phyloP scores from a whole-genome alignment of 1,139 yeast genomes.

The Kodamaea derodonti region DNA sequence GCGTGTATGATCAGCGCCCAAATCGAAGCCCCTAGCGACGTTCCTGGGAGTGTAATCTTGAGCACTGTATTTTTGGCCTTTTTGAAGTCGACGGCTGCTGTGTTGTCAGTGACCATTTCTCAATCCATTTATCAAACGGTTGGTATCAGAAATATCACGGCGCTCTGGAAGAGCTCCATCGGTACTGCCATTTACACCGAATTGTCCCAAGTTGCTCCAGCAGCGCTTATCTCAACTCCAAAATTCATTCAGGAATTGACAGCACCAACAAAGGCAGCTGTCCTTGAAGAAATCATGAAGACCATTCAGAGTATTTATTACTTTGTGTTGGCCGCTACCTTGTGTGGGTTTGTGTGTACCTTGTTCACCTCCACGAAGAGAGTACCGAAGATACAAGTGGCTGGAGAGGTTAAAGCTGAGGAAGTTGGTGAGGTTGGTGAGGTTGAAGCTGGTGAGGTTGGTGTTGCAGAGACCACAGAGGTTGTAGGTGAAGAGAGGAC shows the following conservation, averaged over 20 bases:
- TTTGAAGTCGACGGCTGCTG: conserved; percentile 28
- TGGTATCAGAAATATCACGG: conserved; percentile 8
- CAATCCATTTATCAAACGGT: conserved; percentile 29
- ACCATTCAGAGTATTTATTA: conserved; percentile 39
- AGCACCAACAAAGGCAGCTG: conserved; percentile 14
- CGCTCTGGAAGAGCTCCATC: conserved; percentile 11
- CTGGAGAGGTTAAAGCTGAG: background rate
- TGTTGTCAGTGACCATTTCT: conserved; percentile 19
- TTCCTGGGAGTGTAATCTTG: conserved; percentile 35
- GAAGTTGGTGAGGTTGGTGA: background rate
- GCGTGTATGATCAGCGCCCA: conserved; percentile 27
- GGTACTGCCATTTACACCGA: conserved; percentile 15
- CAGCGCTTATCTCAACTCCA: conserved; percentile 3
- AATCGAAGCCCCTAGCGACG: conserved; percentile 30
- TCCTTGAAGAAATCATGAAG: conserved; percentile 30
- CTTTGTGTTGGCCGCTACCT: conserved; percentile 33
- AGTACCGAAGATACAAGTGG: conserved; percentile 12
- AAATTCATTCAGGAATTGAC: conserved; percentile 17
- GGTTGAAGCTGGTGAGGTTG: background rate
- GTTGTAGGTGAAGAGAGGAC: no score
- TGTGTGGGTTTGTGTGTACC: conserved; percentile 25
- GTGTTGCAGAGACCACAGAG: background rate
- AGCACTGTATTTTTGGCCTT: conserved; percentile 33
- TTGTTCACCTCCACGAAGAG: conserved; percentile 16
- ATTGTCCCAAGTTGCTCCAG: conserved; percentile 17